Conservation (phyloP, 2,329 filamentous ascomycete genomes). For the Thielaviopsis euricoi region DNA sequence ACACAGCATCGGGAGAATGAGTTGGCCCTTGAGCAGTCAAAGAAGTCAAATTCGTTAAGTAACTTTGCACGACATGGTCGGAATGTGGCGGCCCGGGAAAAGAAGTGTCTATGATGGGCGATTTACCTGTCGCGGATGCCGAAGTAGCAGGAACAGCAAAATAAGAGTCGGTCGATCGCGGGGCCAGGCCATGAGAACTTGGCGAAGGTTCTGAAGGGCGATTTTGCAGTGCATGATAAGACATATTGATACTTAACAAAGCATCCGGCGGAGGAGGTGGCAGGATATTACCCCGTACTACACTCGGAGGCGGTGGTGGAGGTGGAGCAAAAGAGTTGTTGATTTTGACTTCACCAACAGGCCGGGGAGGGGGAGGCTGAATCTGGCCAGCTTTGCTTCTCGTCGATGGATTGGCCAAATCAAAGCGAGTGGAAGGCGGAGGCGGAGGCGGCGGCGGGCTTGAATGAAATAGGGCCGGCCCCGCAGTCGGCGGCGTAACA, state of each 20-base stretch:
- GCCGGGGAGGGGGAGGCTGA: not conserved
- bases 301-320: not conserved
- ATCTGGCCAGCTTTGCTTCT: not conserved
- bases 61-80: not conserved
- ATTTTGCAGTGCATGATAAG: not conserved
- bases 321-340: not conserved
- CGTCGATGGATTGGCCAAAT: not conserved
- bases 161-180: not conserved
- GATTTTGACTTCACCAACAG: not conserved
- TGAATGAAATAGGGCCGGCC: not conserved
- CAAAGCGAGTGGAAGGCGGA: not conserved
- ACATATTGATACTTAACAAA: not conserved
- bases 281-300: not conserved
- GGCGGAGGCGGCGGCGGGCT: not conserved
- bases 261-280: not conserved
- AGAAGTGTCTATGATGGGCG: not conserved
- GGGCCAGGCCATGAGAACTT: not conserved
- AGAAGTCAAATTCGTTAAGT: not conserved
- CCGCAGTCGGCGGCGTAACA: not conserved
- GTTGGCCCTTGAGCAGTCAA: not conserved
- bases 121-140: not conserved
- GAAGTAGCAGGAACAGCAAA: not conserved
- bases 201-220: not conserved
- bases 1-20: not conserved
- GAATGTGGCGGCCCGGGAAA: not conserved